These are phyloP conservation scores for Alternaria hordeiaustralica DNA, from an alignment of 2,329 filamentous ascomycete species.

Conservation along the genomic window DNA sequence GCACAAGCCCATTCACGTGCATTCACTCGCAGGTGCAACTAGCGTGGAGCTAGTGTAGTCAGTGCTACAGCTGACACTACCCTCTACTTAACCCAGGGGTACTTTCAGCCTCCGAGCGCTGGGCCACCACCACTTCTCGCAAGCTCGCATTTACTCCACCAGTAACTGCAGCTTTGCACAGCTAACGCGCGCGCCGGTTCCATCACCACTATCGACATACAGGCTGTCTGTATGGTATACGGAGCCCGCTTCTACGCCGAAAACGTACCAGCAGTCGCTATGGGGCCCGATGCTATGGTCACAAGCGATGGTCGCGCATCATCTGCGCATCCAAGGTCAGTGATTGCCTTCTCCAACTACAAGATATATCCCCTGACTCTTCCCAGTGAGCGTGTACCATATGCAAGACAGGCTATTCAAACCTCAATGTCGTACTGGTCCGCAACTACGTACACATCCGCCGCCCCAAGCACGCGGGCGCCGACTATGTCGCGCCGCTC, in stretches of 20 bases:
- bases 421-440: background rate
- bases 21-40: background rate
- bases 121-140: background rate
- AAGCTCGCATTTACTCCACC: background rate
- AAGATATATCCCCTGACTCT: background rate
- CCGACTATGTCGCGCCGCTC: background rate
- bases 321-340: background rate
- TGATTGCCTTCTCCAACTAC: background rate
- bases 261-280: background rate
- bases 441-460: background rate
- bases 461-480: background rate
- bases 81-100: background rate
- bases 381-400: background rate
- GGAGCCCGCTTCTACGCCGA: rapidly evolving
- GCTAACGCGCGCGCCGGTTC: too few relatives aligned
- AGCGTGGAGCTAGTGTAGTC: background rate
- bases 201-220: background rate
- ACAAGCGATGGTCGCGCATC: background rate
- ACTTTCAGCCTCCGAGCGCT: background rate
- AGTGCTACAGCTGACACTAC: background rate
- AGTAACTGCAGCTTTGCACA: background rate
- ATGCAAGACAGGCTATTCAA: background rate
- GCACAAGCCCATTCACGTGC: background rate
- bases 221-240: background rate
- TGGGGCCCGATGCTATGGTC: background rate